Evolutionary conservation across 2,329 filamentous ascomycete species (phyloP), one percentile per base, ranked within the genome.

Genomic region (Penicillium polonicum): DNA sequence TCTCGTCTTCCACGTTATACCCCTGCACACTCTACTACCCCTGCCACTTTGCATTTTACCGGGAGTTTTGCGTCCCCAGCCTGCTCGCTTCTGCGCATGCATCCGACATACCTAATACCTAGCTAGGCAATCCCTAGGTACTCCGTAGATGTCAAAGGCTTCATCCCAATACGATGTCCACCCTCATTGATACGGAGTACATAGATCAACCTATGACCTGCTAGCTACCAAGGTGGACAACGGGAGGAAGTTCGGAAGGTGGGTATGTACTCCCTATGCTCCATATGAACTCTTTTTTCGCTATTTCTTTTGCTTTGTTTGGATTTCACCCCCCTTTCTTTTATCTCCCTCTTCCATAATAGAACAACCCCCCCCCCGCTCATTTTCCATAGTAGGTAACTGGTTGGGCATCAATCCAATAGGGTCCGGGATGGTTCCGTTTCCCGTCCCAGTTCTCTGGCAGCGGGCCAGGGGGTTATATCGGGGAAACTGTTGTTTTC

Each of bases 191-290:
- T 59, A 23, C 23, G 23, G 23, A 23, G 23, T 23, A 58, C 60
- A 65, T 61, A 58, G 63, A 65, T 65, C 63, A 55, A 51, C 63
- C 56, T 45, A 42, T 48, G 35, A 43, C 56, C 25, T 60, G 38
- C 54, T 8, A 29, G 43, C 58, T 53, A 19, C 50, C 12, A 42
- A 48, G 48, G 48, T 52, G 41, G 39, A 45, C 36, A 48, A 23
- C 52, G 36, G 44, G 36, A 48, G 45, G 45, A 48, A 35, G 45
- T 48, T 39, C 44, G 52, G 52, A 54, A 55, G 52, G 52, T 55
- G 52, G 44, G 23, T 43, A 35, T 43, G 21, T 31, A 33, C 35
- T 39, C 19, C 5, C 4, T 46, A 19, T 23, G 25, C 17, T 41
- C 17, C 42, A 25, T 43, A 43, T 27, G 7, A 43, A 4, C 9